Base-by-base conservation (phyloP, 2,329 filamentous ascomycete genomes). In the Colletotrichum camelliae region DNA sequence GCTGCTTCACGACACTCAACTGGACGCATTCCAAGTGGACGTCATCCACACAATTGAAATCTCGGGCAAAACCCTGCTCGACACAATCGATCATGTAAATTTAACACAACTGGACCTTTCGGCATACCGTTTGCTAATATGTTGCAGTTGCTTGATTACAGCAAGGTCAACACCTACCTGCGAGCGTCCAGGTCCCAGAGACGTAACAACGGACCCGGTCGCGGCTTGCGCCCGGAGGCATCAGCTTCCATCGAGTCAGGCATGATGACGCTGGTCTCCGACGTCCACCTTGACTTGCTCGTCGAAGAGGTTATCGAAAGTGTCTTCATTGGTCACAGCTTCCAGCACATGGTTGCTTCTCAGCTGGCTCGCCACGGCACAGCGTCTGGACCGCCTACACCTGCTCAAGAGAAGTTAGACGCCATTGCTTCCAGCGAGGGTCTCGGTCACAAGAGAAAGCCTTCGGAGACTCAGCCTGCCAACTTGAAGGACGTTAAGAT, bases 11-110 rank as follows among this genome's bases (percentile, higher is more conserved):
- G 88, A 89, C 15, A 87, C 85, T 1, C 76, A 82, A 6, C 80
- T 88, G 62, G 83, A 85, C 67, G 81, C 83, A 7, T 82, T 85
- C 29, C 87, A 89, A 75, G 80, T 83, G 5, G 84, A 86, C 24
- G 83, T 88, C 39, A 80, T 89, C 3, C 84, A 86, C 68, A 88
- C 87, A 35, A 85, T 89, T n/a, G 85, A 88, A 74, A 85, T 84
- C 7, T 89, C 86, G n/a, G 87, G 87, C 3, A 85, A 84, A 58
- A 88, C 88, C 0, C 80, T 90, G 1, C 82, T 89, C 4, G 87
- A 89, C 74, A 89, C 87, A 0, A 86, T 90, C 57, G 86, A 89
- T 70, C 87, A 89, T 69, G 82, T 89, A 68, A 27, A 74, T 12
- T 2, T 4, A 4, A 1, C 10, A 21, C 9, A 3, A 33, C 13